Evolutionary conservation across 2,329 filamentous ascomycete genomes (phyloP), one percentile per base, ranked within the genome.

Genomic region (Ascosphaera pollenicola): DNA sequence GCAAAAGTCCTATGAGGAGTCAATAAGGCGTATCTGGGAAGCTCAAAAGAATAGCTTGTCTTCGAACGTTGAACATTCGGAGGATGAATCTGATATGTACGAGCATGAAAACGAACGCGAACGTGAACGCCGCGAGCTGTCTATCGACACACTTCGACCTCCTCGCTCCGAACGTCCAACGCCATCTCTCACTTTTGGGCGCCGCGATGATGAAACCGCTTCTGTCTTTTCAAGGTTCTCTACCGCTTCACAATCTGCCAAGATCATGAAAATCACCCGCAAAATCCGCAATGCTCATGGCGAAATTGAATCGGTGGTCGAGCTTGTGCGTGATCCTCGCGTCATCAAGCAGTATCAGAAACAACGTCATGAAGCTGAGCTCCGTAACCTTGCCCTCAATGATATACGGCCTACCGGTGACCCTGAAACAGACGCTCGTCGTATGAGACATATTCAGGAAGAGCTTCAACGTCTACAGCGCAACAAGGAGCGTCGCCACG

Each of bases 1-100:
- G 55, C 83, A 95, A 51, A 76, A 74, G 44, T 79, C 83, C 49
- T 98, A 98, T 54, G 83, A 91, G 48, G 77, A 85, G 39, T 83
- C 83, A 17, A 94, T 98, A 48, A 73, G 76, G 41, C 75, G 81
- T 43, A 94, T 95, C 44, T 98, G 89, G 89, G 76, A 83, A 43
- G 75, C 78, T 47, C 87, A 95, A 55, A 82, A 78, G 55, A 61
- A 70, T 11, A 87, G 78, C 39, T 65, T 95, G 5, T 75, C 75
- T 5, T 79, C 89, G 41, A 63, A 63, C 1, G 69, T 76, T 36
- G 76, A 83, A 43, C 75, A 82, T 43, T 82, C 82, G 24, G 81
- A 89, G 46, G 63, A 70, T 7, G 78, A 84, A 37, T 69, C 67
- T 49, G 75, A 81, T 42, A 67, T 70, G 17, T 60, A 62, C 18